Conservation (phyloP, 2,329 filamentous ascomycete genomes). For the Phaeosphaeria sp. region DNA sequence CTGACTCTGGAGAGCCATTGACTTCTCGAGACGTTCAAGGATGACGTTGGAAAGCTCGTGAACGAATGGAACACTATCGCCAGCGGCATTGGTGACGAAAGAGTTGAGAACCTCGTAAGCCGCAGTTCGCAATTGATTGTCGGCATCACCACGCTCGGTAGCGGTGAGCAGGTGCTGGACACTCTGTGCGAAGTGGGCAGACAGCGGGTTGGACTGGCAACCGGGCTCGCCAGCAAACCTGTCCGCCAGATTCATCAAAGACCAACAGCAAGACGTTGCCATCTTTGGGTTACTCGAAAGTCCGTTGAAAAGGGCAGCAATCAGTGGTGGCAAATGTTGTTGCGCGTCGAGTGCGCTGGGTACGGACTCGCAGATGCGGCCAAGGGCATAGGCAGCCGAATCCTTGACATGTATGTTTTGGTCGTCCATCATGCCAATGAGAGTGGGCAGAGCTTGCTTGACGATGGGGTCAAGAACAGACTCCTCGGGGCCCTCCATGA, state of each 20-base stretch:
- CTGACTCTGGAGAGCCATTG: slow-evolving; percentile 85
- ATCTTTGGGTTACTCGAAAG: slow-evolving; percentile 93
- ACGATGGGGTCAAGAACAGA: slow-evolving; percentile 91
- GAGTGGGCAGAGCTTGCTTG: slow-evolving; percentile 89
- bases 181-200: slow-evolving; percentile 91
- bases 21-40: slow-evolving; percentile 88
- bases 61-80: slow-evolving; percentile 81
- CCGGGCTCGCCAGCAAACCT: slow-evolving; percentile 89
- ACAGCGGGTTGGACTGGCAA: slow-evolving; percentile 79
- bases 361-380: slow-evolving; percentile 93
- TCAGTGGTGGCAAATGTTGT: slow-evolving; percentile 81
- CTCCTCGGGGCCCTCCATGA: slow-evolving; percentile 98
- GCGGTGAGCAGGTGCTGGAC: slow-evolving; percentile 84
- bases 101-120: slow-evolving; percentile 97
- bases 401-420: slow-evolving; percentile 88
- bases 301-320: slow-evolving; percentile 87
- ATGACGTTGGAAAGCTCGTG: slow-evolving; percentile 86
- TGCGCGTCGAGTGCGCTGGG: slow-evolving; percentile 88
- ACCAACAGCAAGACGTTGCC: slow-evolving; percentile 98
- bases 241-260: slow-evolving; percentile 96
- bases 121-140: slow-evolving; percentile 89
- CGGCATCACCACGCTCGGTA: slow-evolving; percentile 81
- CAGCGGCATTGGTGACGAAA: slow-evolving; percentile 89
- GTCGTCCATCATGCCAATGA: slow-evolving; percentile 94
- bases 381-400: slow-evolving; percentile 93